Conservation (phyloP, 1,284 basidiomycete species). For the Stereum hirsutum region DNA sequence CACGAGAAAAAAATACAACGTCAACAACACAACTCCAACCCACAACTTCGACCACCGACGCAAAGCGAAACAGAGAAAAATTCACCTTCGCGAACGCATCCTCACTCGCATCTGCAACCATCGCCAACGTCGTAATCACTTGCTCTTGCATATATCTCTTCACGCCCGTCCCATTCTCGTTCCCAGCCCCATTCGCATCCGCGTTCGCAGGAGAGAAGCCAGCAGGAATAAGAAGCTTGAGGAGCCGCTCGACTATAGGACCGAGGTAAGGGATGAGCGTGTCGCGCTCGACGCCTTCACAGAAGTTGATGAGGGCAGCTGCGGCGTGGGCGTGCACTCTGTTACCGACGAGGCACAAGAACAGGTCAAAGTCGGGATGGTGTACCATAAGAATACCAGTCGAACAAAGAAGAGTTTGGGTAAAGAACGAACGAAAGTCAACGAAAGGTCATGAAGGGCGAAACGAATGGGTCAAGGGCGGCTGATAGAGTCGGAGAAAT, state of each 20-base stretch:
- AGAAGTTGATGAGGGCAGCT: constrained; percentile 84
- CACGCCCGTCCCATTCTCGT: constrained; percentile 22
- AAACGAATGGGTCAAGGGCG: too few relatives aligned
- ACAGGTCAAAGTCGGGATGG: too few relatives aligned
- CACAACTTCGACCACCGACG: too few relatives aligned
- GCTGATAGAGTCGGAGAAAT: too few relatives aligned
- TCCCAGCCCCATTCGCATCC: too few relatives aligned
- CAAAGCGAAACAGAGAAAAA: background rate
- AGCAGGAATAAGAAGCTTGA: constrained; percentile 53
- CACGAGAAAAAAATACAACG: background rate
- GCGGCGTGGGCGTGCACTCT: constrained; percentile 82
- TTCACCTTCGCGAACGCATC: constrained; percentile 55
- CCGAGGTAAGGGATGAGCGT: constrained; percentile 70
- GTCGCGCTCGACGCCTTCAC: constrained; percentile 70
- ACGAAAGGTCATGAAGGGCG: too few relatives aligned
- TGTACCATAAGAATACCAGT: too few relatives aligned
- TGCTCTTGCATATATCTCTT: constrained; percentile 75
- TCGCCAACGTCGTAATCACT: constrained; percentile 73
- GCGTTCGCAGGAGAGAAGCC: too few relatives aligned
- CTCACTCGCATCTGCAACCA: constrained; percentile 79
- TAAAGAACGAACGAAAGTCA: too few relatives aligned
- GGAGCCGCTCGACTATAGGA: constrained; percentile 61
- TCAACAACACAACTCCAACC: background rate
- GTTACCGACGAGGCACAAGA: background rate
- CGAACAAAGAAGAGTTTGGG: too few relatives aligned